A percentile compares a stretch with the other conserved stretches of the same genome.
These are phyloP conservation scores for Rhodomyrtus psidioides DNA, from an alignment of 441 rosid genomes.

Conservation along the genomic window DNA sequence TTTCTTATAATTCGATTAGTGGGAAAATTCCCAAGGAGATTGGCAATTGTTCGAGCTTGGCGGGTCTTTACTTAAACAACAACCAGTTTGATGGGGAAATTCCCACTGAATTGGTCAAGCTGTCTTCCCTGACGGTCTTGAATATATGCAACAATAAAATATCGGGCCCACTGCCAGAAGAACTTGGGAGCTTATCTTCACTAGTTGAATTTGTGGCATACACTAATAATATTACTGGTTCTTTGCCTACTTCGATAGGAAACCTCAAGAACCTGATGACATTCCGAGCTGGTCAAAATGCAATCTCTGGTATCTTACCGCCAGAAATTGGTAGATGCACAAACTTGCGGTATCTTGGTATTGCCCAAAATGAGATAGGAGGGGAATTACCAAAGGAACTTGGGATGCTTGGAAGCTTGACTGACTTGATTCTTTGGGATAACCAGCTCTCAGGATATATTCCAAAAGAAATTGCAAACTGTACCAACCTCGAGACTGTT, in stretches of 20 bases:
- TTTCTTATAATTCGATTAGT: slow-evolving; percentile 47
- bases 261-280: slow-evolving; percentile 50
- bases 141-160: slow-evolving; percentile 77
- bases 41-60: slow-evolving; percentile 56
- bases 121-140: slow-evolving; percentile 36
- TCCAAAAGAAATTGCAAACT: slow-evolving; percentile 78
- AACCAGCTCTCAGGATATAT: slow-evolving; percentile 65
- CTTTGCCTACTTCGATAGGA: slow-evolving; percentile 76
- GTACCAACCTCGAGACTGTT: slow-evolving; percentile 53
- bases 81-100: slow-evolving; percentile 65
- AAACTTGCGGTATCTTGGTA: slow-evolving; percentile 70
- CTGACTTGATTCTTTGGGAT: slow-evolving; percentile 70
- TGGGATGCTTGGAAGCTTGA: slow-evolving; percentile 65
- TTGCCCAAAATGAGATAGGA: slow-evolving; percentile 81
- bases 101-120: slow-evolving; percentile 50
- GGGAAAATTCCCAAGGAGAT: slow-evolving; percentile 66
- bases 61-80: slow-evolving; percentile 49
- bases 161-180: slow-evolving; percentile 73
- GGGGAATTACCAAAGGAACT: slow-evolving; percentile 79
- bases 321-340: slow-evolving; percentile 70
- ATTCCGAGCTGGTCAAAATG: slow-evolving; percentile 80
- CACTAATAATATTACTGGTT: slow-evolving; percentile 78
- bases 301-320: slow-evolving; percentile 72
- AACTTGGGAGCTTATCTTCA: slow-evolving; percentile 55
- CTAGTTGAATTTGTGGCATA: slow-evolving; percentile 80